Base-by-base conservation (phyloP, 306 rosid genomes). In the Fagus sylvatica region DNA sequence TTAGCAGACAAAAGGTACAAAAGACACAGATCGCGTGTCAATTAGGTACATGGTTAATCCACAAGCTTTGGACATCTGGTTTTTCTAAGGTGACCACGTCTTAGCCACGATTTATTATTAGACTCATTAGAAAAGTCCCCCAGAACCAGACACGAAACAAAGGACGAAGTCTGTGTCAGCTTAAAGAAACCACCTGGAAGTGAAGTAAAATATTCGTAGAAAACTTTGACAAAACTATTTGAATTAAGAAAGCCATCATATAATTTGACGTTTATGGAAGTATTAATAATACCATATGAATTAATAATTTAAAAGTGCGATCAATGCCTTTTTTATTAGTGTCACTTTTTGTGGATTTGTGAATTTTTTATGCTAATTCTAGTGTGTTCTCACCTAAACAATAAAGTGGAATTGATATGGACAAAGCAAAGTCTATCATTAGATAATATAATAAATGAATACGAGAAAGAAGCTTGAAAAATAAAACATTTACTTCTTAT, bases 21-120 rank as follows among this genome's bases (percentile, higher is more conserved):
- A 74, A 11, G 76, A 78, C 86, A 81, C 72, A 78, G 33, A 53
- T 83, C 77, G 88, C 84, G 89, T 80, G 91, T 86, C 84, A 46
- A 51, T 62, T 54, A 40, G 22, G n/a, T 6, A 64, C 60, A 59
- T 78, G 54, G 81, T 60, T 69, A 82, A 74, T 76, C 10, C 62
- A 6, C 13, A 41, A 59, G 51, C 62, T 41, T 65, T 68, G 37
- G 41, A 48, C 53, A 39, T 19, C 12, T 1, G 69, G 69, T 17
- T 74, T 71, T 57, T 11, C 51, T 13, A 9, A 66, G 66, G 80
- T 46, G 69, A 70, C 81, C 72, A 78, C 82, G 85, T 86, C 41
- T 22, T 61, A 13, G 59, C 77, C 51, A 36, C 39, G 33, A 77
- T 34, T 69, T 22, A 22, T 22, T 22, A 22, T 77, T 77, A 67